Base-by-base conservation (phyloP, 345 rosid species). In the Aegle marmelos region DNA sequence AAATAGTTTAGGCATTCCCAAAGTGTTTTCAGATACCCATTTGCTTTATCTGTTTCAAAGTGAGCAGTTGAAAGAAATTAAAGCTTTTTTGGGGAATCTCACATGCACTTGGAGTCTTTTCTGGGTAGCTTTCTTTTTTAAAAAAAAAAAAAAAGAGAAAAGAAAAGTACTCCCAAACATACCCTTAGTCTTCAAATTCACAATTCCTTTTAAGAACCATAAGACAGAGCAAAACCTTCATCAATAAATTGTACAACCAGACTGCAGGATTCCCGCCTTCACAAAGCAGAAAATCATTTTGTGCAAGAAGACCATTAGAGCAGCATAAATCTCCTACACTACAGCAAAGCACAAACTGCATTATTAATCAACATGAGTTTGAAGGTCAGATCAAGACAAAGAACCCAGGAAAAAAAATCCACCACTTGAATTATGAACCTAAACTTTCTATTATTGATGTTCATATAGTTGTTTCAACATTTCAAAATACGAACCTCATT, bases 301-400 rank as follows among this genome's bases (percentile, higher is more conserved):
- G 86, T 41, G 97, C 95, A 79, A 92, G 92, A 83, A 89, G 86
- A 82, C 95, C 97, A 88, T 86, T 90, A 72, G 91, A 92, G 74
- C 90, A 89, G 80, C 91, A 92, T 78, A 91, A 75, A 89, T 92
- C 93, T 87, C 97, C 93, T 88, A 90, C 90, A 87, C 93, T 89
- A 88, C 83, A 88, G 83, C 89, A 86, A 79, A 25, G 78, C 82
- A 81, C 68, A 41, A 48, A 65, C 25, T 53, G 72, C 71, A 81
- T 76, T 28, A 68, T 57, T 68, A 76, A 60, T 54, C 62, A 68
- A 74, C 59, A 56, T 16, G 31, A 50, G 53, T 50, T 75, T 74
- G n/a, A 60, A 73, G 76, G 14, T 57, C 27, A 31, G 10, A 56
- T 31, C 45, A 31, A 56, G 10, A 74, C 37, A 41, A 4, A 9